Evolutionary conservation across 2,329 filamentous ascomycete genomes (phyloP), one percentile per base, ranked within the genome.

Genomic region (Nemania diffusa): DNA sequence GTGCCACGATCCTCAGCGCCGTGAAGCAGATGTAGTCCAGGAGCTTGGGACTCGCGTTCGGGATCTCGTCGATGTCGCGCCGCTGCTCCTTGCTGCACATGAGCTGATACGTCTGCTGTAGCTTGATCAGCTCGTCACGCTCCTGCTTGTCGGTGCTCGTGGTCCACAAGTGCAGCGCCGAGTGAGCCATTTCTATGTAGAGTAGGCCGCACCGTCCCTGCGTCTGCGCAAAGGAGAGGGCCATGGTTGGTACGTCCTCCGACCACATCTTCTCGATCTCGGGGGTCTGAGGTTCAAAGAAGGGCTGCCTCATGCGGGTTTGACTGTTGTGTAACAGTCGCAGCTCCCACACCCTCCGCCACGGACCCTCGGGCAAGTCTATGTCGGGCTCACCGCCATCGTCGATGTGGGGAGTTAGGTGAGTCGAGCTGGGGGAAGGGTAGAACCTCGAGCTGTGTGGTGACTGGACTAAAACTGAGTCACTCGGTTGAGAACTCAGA

Each of bases 311-410:
- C 72, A 78, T 73, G 13, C 68, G 70, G n/a, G 72, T 69, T 53
- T 80, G 74, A 53, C 77, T 76, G 66, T 80, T 78, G 65, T 80
- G 77, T 37, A 81, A 69, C 42, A 81, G 68, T 8, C 78, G 74
- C 61, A 81, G 68, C 72, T 81, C 79, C 71, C 78, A 79, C 40
- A 79, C 44, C 11, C 79, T 78, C n/a, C 79, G 75, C 68, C 76
- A 74, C 7, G 75, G 73, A 6, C 76, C 74, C 63, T 81, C 79
- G 20, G 79, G 79, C 2, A 79, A 60, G 44, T 76, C 76, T 48
- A 77, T 69, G 13, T 77, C 76, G 11, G 63, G 42, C 53, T 76
- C 75, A 20, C 50, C 11, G 40, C 50, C 11, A 42, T 65, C 64
- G 26, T 73, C 72, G 15, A 65, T 58, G 11, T 66, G 61, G 20